Evolutionary conservation across 2,329 filamentous ascomycete genomes (phyloP).

Genomic region (Arthrobotrys musiformis): DNA sequence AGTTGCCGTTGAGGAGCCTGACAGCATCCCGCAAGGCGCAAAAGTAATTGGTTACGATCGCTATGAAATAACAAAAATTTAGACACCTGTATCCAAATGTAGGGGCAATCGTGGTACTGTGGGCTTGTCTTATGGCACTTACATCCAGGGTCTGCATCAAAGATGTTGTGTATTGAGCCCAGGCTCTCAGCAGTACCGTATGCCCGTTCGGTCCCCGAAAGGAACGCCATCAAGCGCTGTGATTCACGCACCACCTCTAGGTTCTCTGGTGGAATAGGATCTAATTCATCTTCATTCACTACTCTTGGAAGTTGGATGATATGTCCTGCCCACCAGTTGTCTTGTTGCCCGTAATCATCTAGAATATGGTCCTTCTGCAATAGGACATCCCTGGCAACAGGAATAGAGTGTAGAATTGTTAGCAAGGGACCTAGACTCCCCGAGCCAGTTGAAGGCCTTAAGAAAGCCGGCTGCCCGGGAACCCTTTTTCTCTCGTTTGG

Average conservation of each 20-base stretch:
- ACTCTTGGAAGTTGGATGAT: conserved; percentile 57
- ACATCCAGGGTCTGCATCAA: conserved; percentile 44
- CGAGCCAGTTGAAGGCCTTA: conserved; percentile 57
- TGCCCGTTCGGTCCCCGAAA: conserved; percentile 58
- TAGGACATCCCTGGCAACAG: conserved; percentile 56
- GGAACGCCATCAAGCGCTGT: conserved; percentile 59
- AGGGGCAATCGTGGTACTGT: not conserved
- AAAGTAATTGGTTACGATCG: conserved; percentile 55
- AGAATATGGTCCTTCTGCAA: conserved; percentile 51
- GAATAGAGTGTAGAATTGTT: conserved; percentile 59
- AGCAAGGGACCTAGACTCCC: conserved; percentile 56
- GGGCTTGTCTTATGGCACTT: conserved; percentile 3
- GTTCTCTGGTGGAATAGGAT: conserved; percentile 41
- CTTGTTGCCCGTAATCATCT: conserved; percentile 57
- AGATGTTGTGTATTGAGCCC: conserved; percentile 46
- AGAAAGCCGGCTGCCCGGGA: conserved; percentile 58
- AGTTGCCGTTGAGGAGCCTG: conserved; percentile 22
- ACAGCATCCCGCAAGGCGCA: conserved; percentile 37
- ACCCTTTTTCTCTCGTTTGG: conserved; percentile 57
- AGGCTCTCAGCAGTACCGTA: conserved; percentile 59
- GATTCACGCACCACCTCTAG: conserved; percentile 57
- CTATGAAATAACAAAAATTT: conserved; percentile 2
- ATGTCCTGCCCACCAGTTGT: conserved; percentile 59
- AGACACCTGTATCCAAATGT: not conserved
- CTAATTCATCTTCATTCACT: conserved; percentile 53